Evolutionary conservation across 1,139 yeast species (phyloP).

Genomic region (Suhomyces guaymorum): DNA sequence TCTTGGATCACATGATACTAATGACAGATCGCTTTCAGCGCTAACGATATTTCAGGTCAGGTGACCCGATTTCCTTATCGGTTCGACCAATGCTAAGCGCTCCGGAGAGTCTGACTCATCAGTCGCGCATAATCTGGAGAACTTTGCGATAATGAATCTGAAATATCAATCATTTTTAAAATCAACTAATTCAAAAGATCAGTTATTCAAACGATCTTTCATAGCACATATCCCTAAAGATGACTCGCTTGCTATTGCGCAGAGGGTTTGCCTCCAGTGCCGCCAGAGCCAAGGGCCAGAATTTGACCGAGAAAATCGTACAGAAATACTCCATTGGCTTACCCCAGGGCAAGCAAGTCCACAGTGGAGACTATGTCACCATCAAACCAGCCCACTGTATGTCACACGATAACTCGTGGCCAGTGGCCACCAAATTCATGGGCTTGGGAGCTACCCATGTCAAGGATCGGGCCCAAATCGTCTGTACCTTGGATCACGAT

Average conservation of each 20-base stretch:
- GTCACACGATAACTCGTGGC: constrained; percentile 99
- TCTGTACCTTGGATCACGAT: constrained; percentile 95
- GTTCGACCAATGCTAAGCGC: constrained; percentile 25
- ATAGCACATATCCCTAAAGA: background rate
- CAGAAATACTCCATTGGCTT: constrained; percentile 89
- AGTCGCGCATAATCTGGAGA: constrained; percentile 12
- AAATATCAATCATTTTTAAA: background rate
- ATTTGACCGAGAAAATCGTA: constrained; percentile 91
- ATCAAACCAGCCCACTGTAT: constrained; percentile 95
- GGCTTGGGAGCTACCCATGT: constrained; percentile 88
- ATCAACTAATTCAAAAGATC: no score
- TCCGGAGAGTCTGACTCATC: constrained; percentile 32
- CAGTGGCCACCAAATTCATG: constrained; percentile 94
- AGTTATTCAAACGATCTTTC: no score
- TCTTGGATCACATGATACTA: no score
- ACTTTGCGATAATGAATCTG: background rate
- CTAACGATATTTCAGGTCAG: constrained; percentile 1
- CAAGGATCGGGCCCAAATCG: constrained; percentile 84
- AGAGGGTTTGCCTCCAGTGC: constrained; percentile 12
- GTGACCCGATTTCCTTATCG: constrained; percentile 8
- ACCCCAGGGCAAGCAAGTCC: constrained; percentile 67
- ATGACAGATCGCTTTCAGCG: no score
- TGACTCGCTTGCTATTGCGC: constrained; percentile 6
- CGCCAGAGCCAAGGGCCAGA: constrained; percentile 55
- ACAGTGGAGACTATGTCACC: constrained; percentile 91